These are phyloP conservation scores for Apiospora arundinis DNA, from an alignment of 2,329 filamentous ascomycete genomes.

Conservation along the genomic window DNA sequence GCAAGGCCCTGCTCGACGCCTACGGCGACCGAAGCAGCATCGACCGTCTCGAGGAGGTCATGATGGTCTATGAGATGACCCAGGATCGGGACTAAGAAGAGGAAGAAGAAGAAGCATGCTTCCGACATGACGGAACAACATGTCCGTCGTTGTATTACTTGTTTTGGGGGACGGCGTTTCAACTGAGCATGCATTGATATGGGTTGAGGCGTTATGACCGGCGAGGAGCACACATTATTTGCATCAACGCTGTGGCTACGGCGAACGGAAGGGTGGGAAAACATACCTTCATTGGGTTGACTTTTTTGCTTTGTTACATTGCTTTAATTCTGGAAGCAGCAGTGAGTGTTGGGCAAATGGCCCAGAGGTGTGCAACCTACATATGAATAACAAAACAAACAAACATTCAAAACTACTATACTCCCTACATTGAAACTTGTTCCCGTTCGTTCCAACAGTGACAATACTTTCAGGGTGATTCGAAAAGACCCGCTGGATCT, in stretches of 20 bases:
- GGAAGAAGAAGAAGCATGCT: background rate
- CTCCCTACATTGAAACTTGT: background rate
- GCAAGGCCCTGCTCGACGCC: slow-evolving; percentile 23
- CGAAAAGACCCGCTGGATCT: background rate
- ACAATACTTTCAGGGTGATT: background rate
- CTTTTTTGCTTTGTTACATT: background rate
- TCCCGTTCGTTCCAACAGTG: background rate
- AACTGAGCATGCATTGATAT: background rate
- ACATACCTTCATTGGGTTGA: background rate
- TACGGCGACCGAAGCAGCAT: slow-evolving; percentile 25
- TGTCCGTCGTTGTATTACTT: background rate
- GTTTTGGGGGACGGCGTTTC: background rate
- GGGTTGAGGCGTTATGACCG: background rate
- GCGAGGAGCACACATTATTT: background rate
- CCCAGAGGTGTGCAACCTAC: background rate
- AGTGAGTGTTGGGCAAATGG: background rate
- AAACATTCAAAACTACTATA: background rate
- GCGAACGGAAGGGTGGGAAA: background rate
- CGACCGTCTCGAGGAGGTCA: slow-evolving; percentile 24
- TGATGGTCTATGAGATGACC: slow-evolving; percentile 24
- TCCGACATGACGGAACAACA: background rate
- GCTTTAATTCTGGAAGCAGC: background rate
- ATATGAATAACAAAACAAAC: slow-evolving; percentile 13
- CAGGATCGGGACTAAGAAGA: background rate
- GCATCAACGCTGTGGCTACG: slow-evolving; percentile 7